Evolutionary conservation across 129 eudicot genomes (phyloP), one percentile per base, ranked within the genome.

Genomic region (Erigeron canadensis): DNA sequence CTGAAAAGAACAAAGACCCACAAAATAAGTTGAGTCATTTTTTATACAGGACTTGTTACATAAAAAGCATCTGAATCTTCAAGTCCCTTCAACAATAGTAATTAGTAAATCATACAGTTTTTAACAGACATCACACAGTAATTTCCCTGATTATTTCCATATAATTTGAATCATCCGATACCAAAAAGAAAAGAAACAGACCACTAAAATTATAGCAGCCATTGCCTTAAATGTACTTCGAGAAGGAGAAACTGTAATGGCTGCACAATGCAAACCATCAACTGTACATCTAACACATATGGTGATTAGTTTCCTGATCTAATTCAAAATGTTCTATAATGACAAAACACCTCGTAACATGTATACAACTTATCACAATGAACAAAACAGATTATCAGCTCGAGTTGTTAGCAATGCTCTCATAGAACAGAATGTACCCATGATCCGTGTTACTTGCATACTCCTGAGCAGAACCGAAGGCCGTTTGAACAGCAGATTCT

Each of bases 401-500:
- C 62, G 73, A 59, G 44, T 51, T 69, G 16, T 63, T 77, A 75
- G 71, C 79, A 63, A 85, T 75, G 76, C 84, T 82, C 79, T 87
- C 95, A 19, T 87, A 87, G 67, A 87, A 84, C 83, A 87, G 55
- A 56, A 87, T 87, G 57, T 87, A 87, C 41, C 95, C 95, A 75
- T 87, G 89, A 70, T 87, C 95, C 1, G 95, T 84, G 61, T 87
- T 87, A 62, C 95, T 87, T 4, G 89, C 82, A 71, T 87, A 87
- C 86, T 87, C 95, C 71, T 87, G 95, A 0, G 89, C 83, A 11
- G 95, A 87, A 22, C 95, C 89, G 18, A 87, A 87, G 43, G 82
- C 83, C 12, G 95, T 87, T 70, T 87, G 95, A 41, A 87, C 89
- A 2, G 86, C 89, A 7, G 89, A 82, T 71, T 87, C 95, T 43